Percentiles rank a stretch among this genome's conserved stretches.
Evolutionary conservation across 2,329 filamentous ascomycete species (phyloP).

Genomic region (Polychaeton citri): DNA sequence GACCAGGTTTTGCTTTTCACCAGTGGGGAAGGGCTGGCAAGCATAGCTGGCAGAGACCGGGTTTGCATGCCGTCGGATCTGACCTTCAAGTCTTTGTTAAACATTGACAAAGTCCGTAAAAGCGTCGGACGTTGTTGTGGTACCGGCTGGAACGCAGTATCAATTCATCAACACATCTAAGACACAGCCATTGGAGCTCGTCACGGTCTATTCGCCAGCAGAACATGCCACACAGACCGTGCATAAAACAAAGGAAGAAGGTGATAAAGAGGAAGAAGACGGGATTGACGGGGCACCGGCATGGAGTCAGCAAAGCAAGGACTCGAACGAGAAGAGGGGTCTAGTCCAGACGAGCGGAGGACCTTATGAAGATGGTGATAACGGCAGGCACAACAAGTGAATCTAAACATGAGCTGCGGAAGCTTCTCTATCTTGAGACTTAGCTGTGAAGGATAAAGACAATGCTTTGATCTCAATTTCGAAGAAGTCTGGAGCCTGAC

Average conservation of each 20-base stretch:
- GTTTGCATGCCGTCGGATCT: conserved; percentile 21
- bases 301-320: conserved; percentile 45
- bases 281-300: conserved; percentile 47
- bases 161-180: conserved; percentile 50
- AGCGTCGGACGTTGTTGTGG: conserved; percentile 45
- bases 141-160: conserved; percentile 52
- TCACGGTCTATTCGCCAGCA: conserved; percentile 50
- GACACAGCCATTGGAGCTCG: conserved; percentile 44
- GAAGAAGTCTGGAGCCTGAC: too few species aligned
- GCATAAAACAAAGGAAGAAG: conserved; percentile 50
- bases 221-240: conserved; percentile 48
- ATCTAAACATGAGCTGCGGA: too few species aligned
- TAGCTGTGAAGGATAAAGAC: too few species aligned
- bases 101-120: conserved; percentile 28
- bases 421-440: too few species aligned
- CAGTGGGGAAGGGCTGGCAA: conserved; percentile 43
- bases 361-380: conserved; percentile 22
- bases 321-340: conserved; percentile 43
- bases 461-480: too few species aligned
- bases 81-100: conserved; percentile 2
- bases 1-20: conserved; percentile 55
- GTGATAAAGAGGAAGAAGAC: conserved; percentile 48
- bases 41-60: conserved; percentile 46
- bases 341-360: conserved; percentile 35
- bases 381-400: conserved; percentile 22